phyloP scores from a whole-genome alignment of 2,329 filamentous ascomycete species.

The Claviceps paspali region DNA sequence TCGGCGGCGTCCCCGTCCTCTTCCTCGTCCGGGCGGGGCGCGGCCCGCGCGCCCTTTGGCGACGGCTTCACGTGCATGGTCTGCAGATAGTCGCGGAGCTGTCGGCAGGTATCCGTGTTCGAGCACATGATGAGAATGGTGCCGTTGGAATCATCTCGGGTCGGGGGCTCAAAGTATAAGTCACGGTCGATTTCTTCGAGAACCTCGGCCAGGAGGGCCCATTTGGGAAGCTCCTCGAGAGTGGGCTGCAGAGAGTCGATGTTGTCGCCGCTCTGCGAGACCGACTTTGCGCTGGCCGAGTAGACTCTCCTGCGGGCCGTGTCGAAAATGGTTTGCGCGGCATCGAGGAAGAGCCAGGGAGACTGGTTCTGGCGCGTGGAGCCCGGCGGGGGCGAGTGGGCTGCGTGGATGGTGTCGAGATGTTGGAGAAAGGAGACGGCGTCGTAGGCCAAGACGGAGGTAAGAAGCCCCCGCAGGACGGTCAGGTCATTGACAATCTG shows the following conservation, averaged over 20 bases:
- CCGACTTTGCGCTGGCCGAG: slow-evolving; percentile 45
- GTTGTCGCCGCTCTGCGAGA: slow-evolving; percentile 25
- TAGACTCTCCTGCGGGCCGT: slow-evolving; percentile 83
- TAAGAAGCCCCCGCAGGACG: slow-evolving; percentile 67
- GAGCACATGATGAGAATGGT: slow-evolving; percentile 92
- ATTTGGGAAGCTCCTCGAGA: slow-evolving; percentile 90
- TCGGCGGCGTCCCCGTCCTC: slow-evolving; percentile 33
- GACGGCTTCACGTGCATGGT: slow-evolving; percentile 72
- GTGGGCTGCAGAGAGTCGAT: slow-evolving; percentile 58
- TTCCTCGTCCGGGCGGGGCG: slow-evolving; percentile 16
- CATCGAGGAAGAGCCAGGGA: slow-evolving; percentile 91
- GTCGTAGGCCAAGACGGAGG: slow-evolving; percentile 72
- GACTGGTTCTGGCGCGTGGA: slow-evolving; percentile 80
- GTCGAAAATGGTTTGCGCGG: slow-evolving; percentile 85
- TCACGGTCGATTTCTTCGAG: slow-evolving; percentile 88
- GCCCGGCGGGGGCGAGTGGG: slow-evolving; percentile 75
- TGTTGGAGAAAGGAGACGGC: slow-evolving; percentile 85
- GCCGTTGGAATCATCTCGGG: slow-evolving; percentile 75
- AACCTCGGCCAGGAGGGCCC: slow-evolving; percentile 76
- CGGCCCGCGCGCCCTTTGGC: too few relatives aligned
- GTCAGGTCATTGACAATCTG: slow-evolving; percentile 86
- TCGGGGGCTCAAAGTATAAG: slow-evolving; percentile 63
- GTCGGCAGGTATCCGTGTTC: slow-evolving; percentile 70
- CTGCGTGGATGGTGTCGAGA: slow-evolving; percentile 83
- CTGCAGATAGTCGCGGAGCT: slow-evolving; percentile 81